Conservation (phyloP, 768 basidiomycete genomes). For the Mycena albidolilacea region DNA sequence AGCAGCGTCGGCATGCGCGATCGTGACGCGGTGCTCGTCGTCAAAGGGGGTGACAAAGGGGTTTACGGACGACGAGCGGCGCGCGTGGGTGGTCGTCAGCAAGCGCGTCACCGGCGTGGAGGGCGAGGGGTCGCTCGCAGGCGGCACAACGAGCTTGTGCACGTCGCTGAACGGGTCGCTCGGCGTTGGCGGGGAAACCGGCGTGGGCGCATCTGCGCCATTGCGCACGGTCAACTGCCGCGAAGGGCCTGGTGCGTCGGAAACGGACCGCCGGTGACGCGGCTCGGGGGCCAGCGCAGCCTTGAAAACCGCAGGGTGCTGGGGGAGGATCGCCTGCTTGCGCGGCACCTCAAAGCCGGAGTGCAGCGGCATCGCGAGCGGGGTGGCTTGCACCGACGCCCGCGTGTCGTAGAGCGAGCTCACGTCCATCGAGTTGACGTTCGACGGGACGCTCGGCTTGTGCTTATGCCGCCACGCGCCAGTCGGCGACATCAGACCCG, state of each 20-base stretch:
- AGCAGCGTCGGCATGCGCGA: slow-evolving; percentile 43
- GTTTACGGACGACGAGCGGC: slow-evolving; percentile 58
- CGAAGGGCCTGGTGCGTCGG: slow-evolving; percentile 18
- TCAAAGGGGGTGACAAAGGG: slow-evolving; percentile 89
- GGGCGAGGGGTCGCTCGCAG: slow-evolving; percentile 38
- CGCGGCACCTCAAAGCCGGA: slow-evolving; percentile 38
- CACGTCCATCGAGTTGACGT: slow-evolving; percentile 49
- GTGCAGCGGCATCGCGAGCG: slow-evolving; percentile 46
- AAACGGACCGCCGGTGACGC: slow-evolving; percentile 43
- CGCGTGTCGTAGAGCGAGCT: slow-evolving; percentile 40
- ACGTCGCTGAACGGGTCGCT: slow-evolving; percentile 37
- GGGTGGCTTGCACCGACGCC: slow-evolving; percentile 33
- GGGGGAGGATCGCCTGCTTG: slow-evolving; percentile 42
- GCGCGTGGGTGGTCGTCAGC: slow-evolving; percentile 60
- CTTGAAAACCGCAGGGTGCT: slow-evolving; percentile 47
- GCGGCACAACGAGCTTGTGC: slow-evolving; percentile 42
- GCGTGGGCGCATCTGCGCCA: not conserved
- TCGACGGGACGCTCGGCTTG: slow-evolving; percentile 54
- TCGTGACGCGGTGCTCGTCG: slow-evolving; percentile 67
- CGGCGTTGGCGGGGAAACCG: slow-evolving; percentile 5
- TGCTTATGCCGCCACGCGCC: slow-evolving; percentile 48
- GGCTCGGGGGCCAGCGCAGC: slow-evolving; percentile 36
- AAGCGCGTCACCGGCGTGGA: slow-evolving; percentile 60
- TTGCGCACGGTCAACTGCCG: slow-evolving; percentile 25
- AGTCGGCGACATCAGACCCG: slow-evolving; percentile 47